phyloP scores from a whole-genome alignment of 495 filamentous ascomycete genomes.

The Xylaria venustula region DNA sequence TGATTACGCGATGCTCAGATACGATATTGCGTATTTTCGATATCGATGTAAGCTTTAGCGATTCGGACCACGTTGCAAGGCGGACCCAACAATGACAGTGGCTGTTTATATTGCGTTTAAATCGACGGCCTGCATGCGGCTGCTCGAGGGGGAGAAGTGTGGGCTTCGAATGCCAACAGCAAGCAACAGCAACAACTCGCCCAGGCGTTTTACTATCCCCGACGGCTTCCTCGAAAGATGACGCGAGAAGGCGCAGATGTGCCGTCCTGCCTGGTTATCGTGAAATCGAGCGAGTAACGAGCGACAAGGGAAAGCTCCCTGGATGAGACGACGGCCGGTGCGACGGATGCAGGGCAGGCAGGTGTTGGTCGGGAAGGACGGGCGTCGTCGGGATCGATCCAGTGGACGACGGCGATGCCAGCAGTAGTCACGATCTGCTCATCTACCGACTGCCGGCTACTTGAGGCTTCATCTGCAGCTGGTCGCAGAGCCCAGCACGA shows the following conservation, averaged over 20 bases:
- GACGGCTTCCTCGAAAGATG: neutral
- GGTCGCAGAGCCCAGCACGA: constrained; percentile 8
- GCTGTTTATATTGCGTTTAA: constrained; percentile 9
- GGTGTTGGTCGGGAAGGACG: neutral
- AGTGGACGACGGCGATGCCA: neutral
- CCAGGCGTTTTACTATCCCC: constrained; percentile 17
- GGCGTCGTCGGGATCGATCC: neutral
- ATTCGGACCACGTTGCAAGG: neutral
- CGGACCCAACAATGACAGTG: neutral
- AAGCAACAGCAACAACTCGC: constrained; percentile 10
- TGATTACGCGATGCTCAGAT: constrained; percentile 10
- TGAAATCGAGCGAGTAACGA: constrained; percentile 25
- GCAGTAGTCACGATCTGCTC: neutral
- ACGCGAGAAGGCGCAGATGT: neutral
- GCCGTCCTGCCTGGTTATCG: constrained; percentile 5
- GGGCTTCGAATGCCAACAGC: neutral
- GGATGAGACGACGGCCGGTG: constrained; percentile 5
- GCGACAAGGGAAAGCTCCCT: constrained; percentile 21
- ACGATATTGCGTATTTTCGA: neutral
- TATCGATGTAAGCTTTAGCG: neutral
- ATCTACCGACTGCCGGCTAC: neutral
- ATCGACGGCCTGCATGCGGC: neutral
- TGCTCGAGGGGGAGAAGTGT: neutral
- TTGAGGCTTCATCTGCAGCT: constrained; percentile 3
- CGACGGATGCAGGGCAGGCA: neutral